Conservation (phyloP, 192 early-diverging fungal species). For the Diversispora epigaea region DNA sequence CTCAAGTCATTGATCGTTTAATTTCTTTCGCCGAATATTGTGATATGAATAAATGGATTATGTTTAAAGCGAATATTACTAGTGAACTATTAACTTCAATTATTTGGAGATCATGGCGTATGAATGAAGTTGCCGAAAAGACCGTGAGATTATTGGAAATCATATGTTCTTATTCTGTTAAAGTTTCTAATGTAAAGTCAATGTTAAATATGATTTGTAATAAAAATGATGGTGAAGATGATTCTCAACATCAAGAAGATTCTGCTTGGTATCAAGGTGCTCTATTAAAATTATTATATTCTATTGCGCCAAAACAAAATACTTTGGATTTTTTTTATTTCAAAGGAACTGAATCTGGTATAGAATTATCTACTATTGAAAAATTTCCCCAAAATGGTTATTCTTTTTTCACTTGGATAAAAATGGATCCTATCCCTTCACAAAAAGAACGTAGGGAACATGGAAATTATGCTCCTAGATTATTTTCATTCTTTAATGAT, state of each 20-base stretch:
- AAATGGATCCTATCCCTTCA: conserved; percentile 15
- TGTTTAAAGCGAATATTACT: conserved; percentile 19
- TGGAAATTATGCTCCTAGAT: conserved; percentile 1
- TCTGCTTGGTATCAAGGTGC: conserved; percentile 25
- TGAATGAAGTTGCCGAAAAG: neutral
- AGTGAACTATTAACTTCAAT: conserved; percentile 4
- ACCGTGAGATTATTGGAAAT: conserved; percentile 27
- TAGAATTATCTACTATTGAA: conserved; percentile 20
- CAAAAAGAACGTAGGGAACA: neutral
- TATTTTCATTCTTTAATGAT: conserved; percentile 29
- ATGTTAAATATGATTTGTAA: conserved; percentile 33
- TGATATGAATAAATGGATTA: conserved; percentile 32
- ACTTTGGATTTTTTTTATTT: conserved; percentile 30
- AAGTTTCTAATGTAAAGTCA: conserved; percentile 26
- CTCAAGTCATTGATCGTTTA: conserved; percentile 10
- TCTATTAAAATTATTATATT: conserved; percentile 26
- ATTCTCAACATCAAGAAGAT: neutral
- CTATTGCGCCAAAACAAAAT: conserved; percentile 29
- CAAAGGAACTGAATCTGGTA: conserved; percentile 20
- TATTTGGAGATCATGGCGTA: neutral
- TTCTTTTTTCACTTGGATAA: conserved; percentile 33
- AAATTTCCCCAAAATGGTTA: conserved; percentile 33
- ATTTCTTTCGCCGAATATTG: conserved; percentile 19
- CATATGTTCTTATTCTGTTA: conserved; percentile 29
- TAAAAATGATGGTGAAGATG: neutral